A percentile compares a stretch with the other conserved stretches of the same genome.
Conservation (phyloP, 768 basidiomycete genomes). For the Austroboletus festivus region DNA sequence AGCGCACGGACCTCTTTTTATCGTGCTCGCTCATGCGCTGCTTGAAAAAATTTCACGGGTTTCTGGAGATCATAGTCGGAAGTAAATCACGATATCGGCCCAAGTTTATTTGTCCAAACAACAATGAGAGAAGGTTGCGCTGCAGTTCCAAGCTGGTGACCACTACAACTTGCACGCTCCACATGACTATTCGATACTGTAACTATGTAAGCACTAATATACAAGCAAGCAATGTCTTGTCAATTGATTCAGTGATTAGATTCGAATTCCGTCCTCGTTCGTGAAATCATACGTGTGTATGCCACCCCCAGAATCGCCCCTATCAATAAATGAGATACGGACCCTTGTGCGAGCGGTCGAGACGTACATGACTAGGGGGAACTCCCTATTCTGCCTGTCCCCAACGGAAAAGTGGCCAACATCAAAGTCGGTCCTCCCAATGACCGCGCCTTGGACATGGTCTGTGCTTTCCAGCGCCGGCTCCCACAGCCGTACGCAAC, state of each 20-base stretch:
- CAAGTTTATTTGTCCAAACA: conserved; percentile 34
- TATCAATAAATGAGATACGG: conserved; percentile 28
- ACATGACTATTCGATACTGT: background rate
- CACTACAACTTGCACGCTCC: background rate
- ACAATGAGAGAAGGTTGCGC: background rate
- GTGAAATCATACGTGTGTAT: conserved; percentile 43
- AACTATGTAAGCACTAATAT: too few relatives aligned
- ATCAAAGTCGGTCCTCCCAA: conserved; percentile 56
- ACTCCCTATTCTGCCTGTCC: conserved; percentile 48
- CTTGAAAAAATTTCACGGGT: conserved; percentile 12
- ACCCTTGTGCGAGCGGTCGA: background rate
- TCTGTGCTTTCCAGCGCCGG: conserved; percentile 40
- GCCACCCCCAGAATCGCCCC: conserved; percentile 50
- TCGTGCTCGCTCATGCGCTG: conserved; percentile 24
- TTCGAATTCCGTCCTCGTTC: conserved; percentile 19
- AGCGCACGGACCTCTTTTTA: conserved; percentile 35
- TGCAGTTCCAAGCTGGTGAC: background rate
- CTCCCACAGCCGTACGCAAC: conserved; percentile 72
- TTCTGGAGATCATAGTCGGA: conserved; percentile 10
- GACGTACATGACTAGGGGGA: conserved; percentile 61
- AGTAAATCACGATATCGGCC: conserved; percentile 10
- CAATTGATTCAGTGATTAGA: too few relatives aligned
- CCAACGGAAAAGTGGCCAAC: conserved; percentile 59
- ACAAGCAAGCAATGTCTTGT: conserved; percentile 3
- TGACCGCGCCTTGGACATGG: conserved; percentile 41